phyloP scores from a whole-genome alignment of 768 basidiomycete genomes.

The Ephemerocybe angulata region DNA sequence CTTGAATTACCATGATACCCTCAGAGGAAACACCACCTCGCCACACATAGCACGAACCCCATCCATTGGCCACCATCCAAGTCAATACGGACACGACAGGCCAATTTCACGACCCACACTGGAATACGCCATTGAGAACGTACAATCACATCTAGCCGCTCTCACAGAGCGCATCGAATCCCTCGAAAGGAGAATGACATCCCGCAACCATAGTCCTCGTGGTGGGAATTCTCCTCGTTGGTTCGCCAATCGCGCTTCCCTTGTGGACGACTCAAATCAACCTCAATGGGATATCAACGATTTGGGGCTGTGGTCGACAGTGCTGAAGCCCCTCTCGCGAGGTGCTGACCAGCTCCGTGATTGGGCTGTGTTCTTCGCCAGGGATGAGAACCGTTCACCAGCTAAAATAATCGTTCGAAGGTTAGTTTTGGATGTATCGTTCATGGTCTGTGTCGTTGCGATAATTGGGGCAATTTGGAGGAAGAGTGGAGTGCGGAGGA shows the following conservation, averaged over 20 bases:
- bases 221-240: conserved; percentile 37
- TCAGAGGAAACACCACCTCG: conserved; percentile 32
- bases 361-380: conserved; percentile 55
- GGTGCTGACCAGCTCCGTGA: conserved; percentile 46
- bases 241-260: conserved; percentile 38
- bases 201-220: conserved; percentile 38
- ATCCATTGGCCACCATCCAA: conserved; percentile 20
- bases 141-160: conserved; percentile 80
- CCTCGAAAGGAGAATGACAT: conserved; percentile 47
- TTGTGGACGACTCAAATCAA: conserved; percentile 29
- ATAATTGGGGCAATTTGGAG: conserved; percentile 59
- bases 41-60: conserved; percentile 14
- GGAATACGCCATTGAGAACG: conserved; percentile 73
- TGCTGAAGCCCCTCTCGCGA: conserved; percentile 61
- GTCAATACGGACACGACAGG: conserved; percentile 35
- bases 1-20: conserved; percentile 36
- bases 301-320: conserved; percentile 77
- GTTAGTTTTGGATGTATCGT: conserved; percentile 74
- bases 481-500: conserved; percentile 62
- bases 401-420: conserved; percentile 65
- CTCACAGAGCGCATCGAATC: conserved; percentile 79
- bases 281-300: conserved; percentile 71
- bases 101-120: conserved; percentile 52
- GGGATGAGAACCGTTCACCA: conserved; percentile 60
- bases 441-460: conserved; percentile 63